Conservation (phyloP, 2,329 filamentous ascomycete species). For the Monilinia laxa region DNA sequence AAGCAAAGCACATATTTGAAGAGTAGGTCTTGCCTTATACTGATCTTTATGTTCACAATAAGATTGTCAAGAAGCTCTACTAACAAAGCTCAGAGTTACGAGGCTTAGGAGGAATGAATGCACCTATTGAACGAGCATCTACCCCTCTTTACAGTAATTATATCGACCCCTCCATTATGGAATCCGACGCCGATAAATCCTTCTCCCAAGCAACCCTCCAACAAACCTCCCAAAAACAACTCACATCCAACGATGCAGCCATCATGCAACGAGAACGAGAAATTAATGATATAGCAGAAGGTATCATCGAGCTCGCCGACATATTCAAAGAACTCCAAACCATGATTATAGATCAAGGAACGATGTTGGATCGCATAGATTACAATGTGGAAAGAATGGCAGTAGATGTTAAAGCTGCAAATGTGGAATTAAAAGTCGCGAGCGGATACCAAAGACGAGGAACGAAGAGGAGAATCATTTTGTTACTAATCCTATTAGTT, state of each 20-base stretch:
- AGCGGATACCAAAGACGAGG: slow-evolving; percentile 85
- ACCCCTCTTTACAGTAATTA: slow-evolving; percentile 58
- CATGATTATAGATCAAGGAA: slow-evolving; percentile 93
- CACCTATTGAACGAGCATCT: slow-evolving; percentile 53
- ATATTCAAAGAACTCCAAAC: slow-evolving; percentile 94
- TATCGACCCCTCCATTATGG: slow-evolving; percentile 82
- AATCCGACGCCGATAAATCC: slow-evolving; percentile 89
- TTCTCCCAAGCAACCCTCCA: slow-evolving; percentile 89
- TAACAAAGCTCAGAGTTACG: slow-evolving; percentile 60
- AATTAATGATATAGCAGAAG: slow-evolving; percentile 96
- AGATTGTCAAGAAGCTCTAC: background rate
- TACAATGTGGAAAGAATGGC: slow-evolving; percentile 97
- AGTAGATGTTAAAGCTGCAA: slow-evolving; percentile 87
- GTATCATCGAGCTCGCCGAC: slow-evolving; percentile 94
- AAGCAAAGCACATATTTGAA: slow-evolving; percentile 96
- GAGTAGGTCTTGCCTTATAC: slow-evolving; percentile 55
- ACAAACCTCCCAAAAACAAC: slow-evolving; percentile 63
- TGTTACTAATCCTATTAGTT: slow-evolving; percentile 82
- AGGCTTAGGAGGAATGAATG: slow-evolving; percentile 63
- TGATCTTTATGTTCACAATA: background rate
- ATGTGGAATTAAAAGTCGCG: slow-evolving; percentile 86
- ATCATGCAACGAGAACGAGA: slow-evolving; percentile 93
- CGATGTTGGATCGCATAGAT: slow-evolving; percentile 90
- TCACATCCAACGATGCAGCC: slow-evolving; percentile 74
- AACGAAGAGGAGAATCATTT: slow-evolving; percentile 88